phyloP scores from a whole-genome alignment of 306 rosid genomes.

The Acmispon strigosus region DNA sequence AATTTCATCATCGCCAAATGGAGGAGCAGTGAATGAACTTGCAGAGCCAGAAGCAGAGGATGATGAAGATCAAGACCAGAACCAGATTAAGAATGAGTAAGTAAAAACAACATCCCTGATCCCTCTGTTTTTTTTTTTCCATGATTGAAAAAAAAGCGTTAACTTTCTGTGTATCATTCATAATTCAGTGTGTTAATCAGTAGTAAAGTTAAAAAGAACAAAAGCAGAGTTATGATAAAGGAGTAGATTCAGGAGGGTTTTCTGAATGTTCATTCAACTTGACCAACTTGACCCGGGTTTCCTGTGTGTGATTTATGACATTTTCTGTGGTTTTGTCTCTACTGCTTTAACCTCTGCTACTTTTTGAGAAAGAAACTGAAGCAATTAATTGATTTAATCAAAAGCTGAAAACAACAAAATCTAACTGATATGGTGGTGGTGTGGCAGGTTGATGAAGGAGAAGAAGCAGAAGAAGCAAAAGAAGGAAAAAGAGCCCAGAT shows the following conservation, averaged over 20 bases:
- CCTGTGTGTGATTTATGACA: too few species aligned
- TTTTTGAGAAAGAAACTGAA: neutral
- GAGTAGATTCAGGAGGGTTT: too few species aligned
- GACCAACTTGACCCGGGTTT: too few species aligned
- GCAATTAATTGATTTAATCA: too few species aligned
- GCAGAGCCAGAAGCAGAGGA: neutral
- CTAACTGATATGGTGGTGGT: neutral
- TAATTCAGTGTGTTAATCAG: too few species aligned
- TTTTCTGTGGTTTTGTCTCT: neutral
- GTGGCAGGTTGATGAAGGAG: slow-evolving; percentile 55
- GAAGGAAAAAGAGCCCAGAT: slow-evolving; percentile 61
- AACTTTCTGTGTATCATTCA: too few species aligned
- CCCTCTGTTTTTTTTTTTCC: neutral
- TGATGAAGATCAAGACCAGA: slow-evolving; percentile 25
- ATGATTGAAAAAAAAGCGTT: too few species aligned
- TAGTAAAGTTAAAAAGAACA: too few species aligned
- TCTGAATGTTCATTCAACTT: too few species aligned
- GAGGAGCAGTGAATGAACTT: slow-evolving; percentile 25
- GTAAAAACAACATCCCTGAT: slow-evolving; percentile 1
- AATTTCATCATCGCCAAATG: slow-evolving; percentile 64
- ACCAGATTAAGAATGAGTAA: slow-evolving; percentile 57
- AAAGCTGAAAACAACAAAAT: too few species aligned
- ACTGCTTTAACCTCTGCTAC: neutral
- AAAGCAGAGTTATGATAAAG: too few species aligned
- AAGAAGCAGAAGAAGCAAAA: slow-evolving; percentile 73